Base-by-base conservation (phyloP, 2,329 filamentous ascomycete species). In the Fusarium staphyleae region DNA sequence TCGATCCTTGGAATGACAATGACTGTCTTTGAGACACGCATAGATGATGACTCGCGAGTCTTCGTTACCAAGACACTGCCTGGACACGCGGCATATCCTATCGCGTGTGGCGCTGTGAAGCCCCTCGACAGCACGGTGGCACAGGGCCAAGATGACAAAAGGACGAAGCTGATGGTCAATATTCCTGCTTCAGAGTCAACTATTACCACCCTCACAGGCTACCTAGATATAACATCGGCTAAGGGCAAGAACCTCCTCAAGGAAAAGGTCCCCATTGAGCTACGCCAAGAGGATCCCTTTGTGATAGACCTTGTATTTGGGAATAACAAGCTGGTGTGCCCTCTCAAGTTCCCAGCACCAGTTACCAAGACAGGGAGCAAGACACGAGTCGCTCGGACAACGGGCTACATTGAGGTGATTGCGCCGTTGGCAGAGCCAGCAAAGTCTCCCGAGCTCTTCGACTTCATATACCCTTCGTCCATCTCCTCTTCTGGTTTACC, bases 331-430 rank as follows among this genome's bases (percentile, higher is more conserved):
- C 58, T 74, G 2, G 48, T 74, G 2, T 71, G 67, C 7, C 63
- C 72, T 2, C 36, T 80, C 2, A 66, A 60, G 2, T 82, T 77
- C 45, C 76, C 77, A 0, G 46, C 70, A 0, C 78, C 78, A 0
- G 66, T 81, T 9, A 63, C 66, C 12, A 69, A 70, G 12, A 66
- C 70, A 4, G 66, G 63, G 8, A 70, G 68, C 57, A 75, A 66
- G 51, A 75, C 70, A 2, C 74, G 75, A 11, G 69, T 81, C 18
- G 78, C 75, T 29, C 74, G 78, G 26, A 77, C 67, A 16, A 77
- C 77, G 2, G 66, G 66, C 9, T 81, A 78, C 54, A 60, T 81
- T 24, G 78, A 81, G 52, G 63, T 81, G 22, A 67, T 78, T 29
- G 77, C 73, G 9, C 67, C 66, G 4, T 18, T 72, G 15, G 71